Evolutionary conservation across 2,329 filamentous ascomycete species (phyloP), one percentile per base, ranked within the genome.

Genomic region (Zymoseptoria pseudotritici): DNA sequence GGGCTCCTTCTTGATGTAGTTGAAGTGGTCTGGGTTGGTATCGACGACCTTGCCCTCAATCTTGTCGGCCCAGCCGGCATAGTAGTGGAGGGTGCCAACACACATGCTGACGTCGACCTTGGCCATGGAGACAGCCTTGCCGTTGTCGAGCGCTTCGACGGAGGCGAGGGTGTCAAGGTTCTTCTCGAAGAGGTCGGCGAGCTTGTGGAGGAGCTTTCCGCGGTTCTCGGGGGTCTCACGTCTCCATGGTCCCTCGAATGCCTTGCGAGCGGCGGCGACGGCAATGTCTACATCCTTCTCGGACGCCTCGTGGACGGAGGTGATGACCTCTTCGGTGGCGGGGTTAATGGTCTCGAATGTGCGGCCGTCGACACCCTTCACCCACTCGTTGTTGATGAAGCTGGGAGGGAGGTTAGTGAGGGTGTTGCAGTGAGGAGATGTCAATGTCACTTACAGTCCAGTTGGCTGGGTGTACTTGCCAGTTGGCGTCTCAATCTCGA

Each of bases 271-370:
- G 57, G 91, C 91, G 60, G 83, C 80, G 65, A 97, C 92, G 64
- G 92, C 92, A 61, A 91, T 78, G 75, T 86, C 83, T 73, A 85
- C 80, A 79, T 94, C 90, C 82, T 95, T 91, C 82, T 95, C 91
- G 66, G 87, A 89, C 72, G 87, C 92, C 79, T 96, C 91, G 73
- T 85, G 80, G 69, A 96, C 89, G 58, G 86, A 86, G 81, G 82
- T 84, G 80, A 96, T 95, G 72, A 90, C 85, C 77, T 91, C 86
- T 77, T 96, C 92, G 66, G 85, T 90, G 65, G 87, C 72, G 61
- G 91, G 91, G 83, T 96, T 96, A 82, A 94, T 87, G 76, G 91
- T 89, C 78, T 96, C 91, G 73, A 96, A 94, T 67, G 87, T 91
- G 83, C 90, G 88, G 79, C 91, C 91, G 70, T 96, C 90, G 65